Evolutionary conservation across 495 filamentous ascomycete genomes (phyloP), one percentile per base, ranked within the genome.

Genomic region (Penicillium paxilli): DNA sequence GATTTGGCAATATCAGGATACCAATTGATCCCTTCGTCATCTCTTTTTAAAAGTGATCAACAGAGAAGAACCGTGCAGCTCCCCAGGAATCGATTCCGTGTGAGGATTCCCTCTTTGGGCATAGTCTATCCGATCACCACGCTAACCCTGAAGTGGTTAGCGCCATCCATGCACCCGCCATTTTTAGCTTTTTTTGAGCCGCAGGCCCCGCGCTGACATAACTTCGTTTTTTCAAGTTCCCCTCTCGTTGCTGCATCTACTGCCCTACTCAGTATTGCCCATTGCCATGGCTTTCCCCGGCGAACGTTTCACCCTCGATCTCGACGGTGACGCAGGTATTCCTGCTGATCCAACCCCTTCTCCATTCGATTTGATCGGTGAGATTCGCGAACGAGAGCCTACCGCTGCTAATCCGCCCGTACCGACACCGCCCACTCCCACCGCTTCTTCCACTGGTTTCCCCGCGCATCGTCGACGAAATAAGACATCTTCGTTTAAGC

Each of bases 401-500:
- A 65, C 79, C 24, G 62, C 73, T 21, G 70, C 76, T 12, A 67
- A 80, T 1, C 81, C 79, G 40, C 89, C 91, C 5, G 76, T 78
- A 44, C 84, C 87, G 10, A 81, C 75, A 47, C 68, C 81, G 16
- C 81, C 82, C n/a, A 51, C 57, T 4, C 51, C 52, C 32, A 57
- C 61, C 37, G 56, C 59, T 19, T 79, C 82, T 20, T 63, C 80
- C 5, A 85, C 79, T n/a, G 94, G 93, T 1, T 98, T 97, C 56
- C 94, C 94, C 22, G 83, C 82, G 38, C 92, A 89, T 72, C 92
- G 88, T 63, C 92, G 87, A 62, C 86, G 93, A 35, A 73, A 70
- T n/a, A 76, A 80, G 35, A 62, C 75, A 0, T 95, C 91, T 5
- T 80, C 86, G 24, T 96, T 96, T 79, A 92, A 90, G 60, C 84